phyloP scores from a whole-genome alignment of 2,329 filamentous ascomycete species.

The Rutstroemia sp. region DNA sequence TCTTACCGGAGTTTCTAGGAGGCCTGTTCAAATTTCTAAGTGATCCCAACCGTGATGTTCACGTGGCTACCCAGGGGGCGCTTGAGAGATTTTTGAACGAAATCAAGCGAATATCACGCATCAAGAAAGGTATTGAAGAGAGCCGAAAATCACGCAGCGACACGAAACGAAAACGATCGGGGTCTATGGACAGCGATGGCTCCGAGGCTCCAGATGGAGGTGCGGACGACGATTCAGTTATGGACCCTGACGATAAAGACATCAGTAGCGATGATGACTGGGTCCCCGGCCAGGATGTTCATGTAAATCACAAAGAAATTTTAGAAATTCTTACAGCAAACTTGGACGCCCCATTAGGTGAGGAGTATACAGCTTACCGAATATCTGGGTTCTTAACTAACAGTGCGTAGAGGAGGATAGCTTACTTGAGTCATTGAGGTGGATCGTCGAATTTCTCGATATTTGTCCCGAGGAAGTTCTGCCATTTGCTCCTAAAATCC shows the following conservation, averaged over 20 bases:
- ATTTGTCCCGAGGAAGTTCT: constrained; percentile 96
- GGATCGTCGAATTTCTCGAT: constrained; percentile 95
- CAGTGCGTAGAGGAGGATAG: constrained; percentile 70
- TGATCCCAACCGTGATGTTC: constrained; percentile 88
- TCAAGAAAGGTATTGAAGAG: constrained; percentile 88
- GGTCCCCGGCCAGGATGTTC: constrained; percentile 94
- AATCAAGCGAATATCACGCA: constrained; percentile 86
- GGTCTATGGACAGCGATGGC: constrained; percentile 59
- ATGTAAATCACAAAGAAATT: constrained; percentile 87
- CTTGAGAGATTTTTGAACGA: constrained; percentile 86
- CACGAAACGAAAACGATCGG: constrained; percentile 61
- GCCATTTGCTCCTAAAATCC: constrained; percentile 84
- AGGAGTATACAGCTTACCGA: constrained; percentile 14
- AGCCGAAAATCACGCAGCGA: constrained; percentile 61
- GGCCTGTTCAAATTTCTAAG: constrained; percentile 88
- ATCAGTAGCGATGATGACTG: constrained; percentile 78
- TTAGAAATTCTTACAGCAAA: constrained; percentile 87
- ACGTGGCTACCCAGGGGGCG: constrained; percentile 81
- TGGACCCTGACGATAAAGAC: constrained; percentile 48
- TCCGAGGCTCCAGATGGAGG: constrained; percentile 47
- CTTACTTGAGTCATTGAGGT: constrained; percentile 80
- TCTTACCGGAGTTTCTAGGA: constrained; percentile 83
- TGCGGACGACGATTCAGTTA: constrained; percentile 51
- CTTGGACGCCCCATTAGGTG: constrained; percentile 73
- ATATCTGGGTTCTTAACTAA: constrained; percentile 11